phyloP scores from a whole-genome alignment of 1,284 basidiomycete genomes.

The Cutaneotrichosporon cutaneum region DNA sequence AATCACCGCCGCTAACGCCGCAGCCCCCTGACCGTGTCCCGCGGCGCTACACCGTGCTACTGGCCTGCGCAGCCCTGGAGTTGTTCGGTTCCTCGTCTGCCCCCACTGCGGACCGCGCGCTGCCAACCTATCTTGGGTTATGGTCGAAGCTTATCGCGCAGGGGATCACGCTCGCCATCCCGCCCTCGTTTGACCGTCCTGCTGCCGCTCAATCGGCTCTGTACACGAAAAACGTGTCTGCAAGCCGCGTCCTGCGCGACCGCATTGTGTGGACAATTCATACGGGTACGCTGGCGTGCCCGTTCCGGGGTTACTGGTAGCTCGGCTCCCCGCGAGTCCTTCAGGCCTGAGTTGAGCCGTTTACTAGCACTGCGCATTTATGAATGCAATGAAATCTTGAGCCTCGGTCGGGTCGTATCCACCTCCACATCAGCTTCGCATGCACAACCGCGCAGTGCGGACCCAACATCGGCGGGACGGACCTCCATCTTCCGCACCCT shows the following conservation, averaged over 20 bases:
- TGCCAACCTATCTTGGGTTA: background rate
- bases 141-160: background rate
- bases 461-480: background rate
- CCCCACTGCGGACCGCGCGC: background rate
- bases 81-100: background rate
- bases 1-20: background rate
- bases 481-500: background rate
- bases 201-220: background rate
- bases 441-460: too few species aligned
- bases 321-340: background rate
- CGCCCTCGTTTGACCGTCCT: background rate
- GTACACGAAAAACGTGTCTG: background rate
- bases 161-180: slow-evolving; percentile 1
- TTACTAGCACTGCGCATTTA: background rate
- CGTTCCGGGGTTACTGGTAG: slow-evolving; percentile 8
- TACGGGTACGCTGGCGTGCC: background rate
- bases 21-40: slow-evolving; percentile 3
- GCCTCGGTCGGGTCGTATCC: background rate
- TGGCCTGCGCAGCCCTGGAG: background rate
- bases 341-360: background rate
- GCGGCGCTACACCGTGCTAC: background rate
- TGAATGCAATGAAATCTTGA: background rate
- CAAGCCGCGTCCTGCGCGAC: slow-evolving; percentile 3
- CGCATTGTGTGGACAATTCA: slow-evolving; percentile 5
- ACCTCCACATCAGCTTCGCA: background rate